These are phyloP conservation scores for Scedosporium aurantiacum DNA, from an alignment of 2,329 filamentous ascomycete genomes.

Conservation along the genomic window DNA sequence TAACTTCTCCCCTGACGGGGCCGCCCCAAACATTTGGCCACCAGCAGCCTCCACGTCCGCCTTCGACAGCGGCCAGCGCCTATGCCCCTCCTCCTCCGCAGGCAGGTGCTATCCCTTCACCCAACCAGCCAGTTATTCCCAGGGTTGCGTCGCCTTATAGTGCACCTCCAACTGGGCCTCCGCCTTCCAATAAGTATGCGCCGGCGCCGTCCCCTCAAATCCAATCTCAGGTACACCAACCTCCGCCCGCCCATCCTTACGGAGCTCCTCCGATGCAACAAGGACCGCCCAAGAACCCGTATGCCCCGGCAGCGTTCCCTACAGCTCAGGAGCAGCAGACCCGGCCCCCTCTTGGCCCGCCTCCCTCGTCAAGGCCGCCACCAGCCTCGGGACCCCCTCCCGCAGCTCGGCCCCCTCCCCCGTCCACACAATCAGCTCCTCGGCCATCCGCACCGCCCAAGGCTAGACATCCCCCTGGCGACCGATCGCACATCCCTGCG, in stretches of 20 bases:
- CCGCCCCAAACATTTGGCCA: slow-evolving; percentile 38
- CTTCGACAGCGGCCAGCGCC: slow-evolving; percentile 10
- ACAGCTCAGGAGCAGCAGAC: slow-evolving; percentile 25
- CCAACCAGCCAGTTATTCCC: slow-evolving; percentile 50
- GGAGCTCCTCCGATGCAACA: slow-evolving; percentile 32
- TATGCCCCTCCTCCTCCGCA: slow-evolving; percentile 40
- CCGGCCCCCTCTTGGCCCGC: slow-evolving; percentile 26
- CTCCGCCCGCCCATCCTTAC: slow-evolving; percentile 22
- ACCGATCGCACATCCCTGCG: slow-evolving; percentile 78
- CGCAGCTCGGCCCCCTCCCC: slow-evolving; percentile 31
- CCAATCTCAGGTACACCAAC: slow-evolving; percentile 37
- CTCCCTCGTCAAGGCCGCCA: slow-evolving; percentile 24
- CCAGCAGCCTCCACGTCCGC: slow-evolving; percentile 14
- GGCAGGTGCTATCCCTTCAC: slow-evolving; percentile 57
- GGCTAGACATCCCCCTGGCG: slow-evolving; percentile 66
- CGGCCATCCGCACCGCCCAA: slow-evolving; percentile 39
- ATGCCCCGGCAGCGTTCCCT: slow-evolving; percentile 43
- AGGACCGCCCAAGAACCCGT: slow-evolving; percentile 37
- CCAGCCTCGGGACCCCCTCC: slow-evolving; percentile 12
- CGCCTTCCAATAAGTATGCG: slow-evolving; percentile 67
- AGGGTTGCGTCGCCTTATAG: slow-evolving; percentile 81
- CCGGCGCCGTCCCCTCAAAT: slow-evolving; percentile 51
- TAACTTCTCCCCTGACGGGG: slow-evolving; percentile 60
- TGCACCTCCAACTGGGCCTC: slow-evolving; percentile 54
- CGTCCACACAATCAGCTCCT: slow-evolving; percentile 25